Percentiles rank a stretch among this genome's conserved stretches.
Conservation (phyloP, 2,329 filamentous ascomycete species). For the Colletotrichum tamarilloi region DNA sequence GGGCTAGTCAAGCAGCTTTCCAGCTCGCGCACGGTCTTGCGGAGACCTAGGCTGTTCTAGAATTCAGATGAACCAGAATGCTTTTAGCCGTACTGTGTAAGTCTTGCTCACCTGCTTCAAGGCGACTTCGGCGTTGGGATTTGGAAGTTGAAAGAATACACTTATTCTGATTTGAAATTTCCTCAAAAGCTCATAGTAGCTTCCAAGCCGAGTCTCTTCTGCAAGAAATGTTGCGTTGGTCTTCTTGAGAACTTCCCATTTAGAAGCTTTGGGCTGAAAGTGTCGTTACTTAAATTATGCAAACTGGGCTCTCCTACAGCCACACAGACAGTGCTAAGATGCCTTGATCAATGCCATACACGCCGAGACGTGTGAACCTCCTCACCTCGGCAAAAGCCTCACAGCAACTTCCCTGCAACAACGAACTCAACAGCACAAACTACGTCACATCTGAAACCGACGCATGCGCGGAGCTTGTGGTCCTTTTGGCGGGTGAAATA, state of each 20-base stretch:
- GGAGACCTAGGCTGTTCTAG: conserved; percentile 2
- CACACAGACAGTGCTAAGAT: conserved; percentile 35
- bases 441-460: conserved; percentile 35
- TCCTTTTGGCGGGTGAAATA: background rate
- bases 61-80: conserved; percentile 8
- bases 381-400: conserved; percentile 8
- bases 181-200: background rate
- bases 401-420: conserved; percentile 24
- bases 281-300: background rate
- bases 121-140: too few species aligned
- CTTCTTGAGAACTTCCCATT: background rate
- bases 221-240: background rate
- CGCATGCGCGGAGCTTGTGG: conserved; percentile 23
- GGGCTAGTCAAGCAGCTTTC: background rate
- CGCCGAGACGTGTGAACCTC: conserved; percentile 6
- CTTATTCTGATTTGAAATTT: background rate
- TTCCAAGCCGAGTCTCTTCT: too few species aligned
- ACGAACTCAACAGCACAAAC: conserved; percentile 22
- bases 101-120: too few species aligned
- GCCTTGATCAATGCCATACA: conserved; percentile 25
- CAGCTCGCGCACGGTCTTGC: background rate
- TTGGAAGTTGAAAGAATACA: background rate
- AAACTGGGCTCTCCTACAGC: background rate
- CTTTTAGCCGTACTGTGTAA: background rate
- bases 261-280: background rate